Conservation (phyloP, 371 early-diverging fungal genomes). For the Amoeboradix gromovi region DNA sequence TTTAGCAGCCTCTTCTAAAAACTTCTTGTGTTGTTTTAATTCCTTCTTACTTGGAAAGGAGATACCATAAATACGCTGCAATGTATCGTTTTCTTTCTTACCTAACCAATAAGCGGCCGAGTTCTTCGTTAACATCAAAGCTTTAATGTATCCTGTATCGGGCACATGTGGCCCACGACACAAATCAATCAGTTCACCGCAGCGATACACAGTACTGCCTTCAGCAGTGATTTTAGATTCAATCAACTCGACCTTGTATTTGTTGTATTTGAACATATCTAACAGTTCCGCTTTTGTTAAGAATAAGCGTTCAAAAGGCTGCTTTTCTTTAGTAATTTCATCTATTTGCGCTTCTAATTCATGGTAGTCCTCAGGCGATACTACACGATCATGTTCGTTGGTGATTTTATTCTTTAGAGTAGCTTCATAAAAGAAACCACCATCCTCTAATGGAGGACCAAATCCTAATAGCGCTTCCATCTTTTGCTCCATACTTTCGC, state of each 20-base stretch:
- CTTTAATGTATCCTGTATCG: conserved; percentile 74
- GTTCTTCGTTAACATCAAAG: conserved; percentile 77
- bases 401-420: neutral
- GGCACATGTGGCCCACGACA: conserved; percentile 96
- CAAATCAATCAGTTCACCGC: conserved; percentile 93
- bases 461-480: conserved; percentile 86
- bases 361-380: conserved; percentile 42
- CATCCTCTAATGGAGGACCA: conserved; percentile 93
- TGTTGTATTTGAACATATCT: conserved; percentile 66
- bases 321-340: conserved; percentile 76
- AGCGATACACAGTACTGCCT: conserved; percentile 86
- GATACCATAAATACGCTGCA: conserved; percentile 95
- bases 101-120: conserved; percentile 94
- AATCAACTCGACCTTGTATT: conserved; percentile 75
- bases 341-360: conserved; percentile 40
- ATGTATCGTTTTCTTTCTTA: conserved; percentile 77
- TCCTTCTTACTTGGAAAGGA: conserved; percentile 92
- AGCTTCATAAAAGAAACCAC: conserved; percentile 9
- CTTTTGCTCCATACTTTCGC: conserved; percentile 87
- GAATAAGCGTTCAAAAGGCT: conserved; percentile 67
- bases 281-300: conserved; percentile 67
- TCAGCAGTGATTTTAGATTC: conserved; percentile 76
- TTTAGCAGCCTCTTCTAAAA: conserved; percentile 81
- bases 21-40: conserved; percentile 73
- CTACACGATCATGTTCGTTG: neutral